Percentiles rank a stretch among this genome's conserved stretches.
Evolutionary conservation across 768 basidiomycete genomes (phyloP).

Genomic region (Clathrus columnatus): DNA sequence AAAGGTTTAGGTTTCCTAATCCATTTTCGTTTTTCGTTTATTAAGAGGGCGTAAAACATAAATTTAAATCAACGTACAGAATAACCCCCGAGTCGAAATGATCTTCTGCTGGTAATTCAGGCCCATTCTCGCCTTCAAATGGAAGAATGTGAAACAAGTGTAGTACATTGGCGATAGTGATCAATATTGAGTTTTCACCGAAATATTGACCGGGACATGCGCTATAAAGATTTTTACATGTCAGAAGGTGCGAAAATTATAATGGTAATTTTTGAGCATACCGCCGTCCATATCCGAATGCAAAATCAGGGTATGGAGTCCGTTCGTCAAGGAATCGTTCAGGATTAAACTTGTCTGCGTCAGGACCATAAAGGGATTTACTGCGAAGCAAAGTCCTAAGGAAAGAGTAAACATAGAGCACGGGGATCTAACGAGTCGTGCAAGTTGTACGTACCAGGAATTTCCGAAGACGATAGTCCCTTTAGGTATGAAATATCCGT

Average conservation of each 20-base stretch:
- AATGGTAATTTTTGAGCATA: too few relatives aligned
- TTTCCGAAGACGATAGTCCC: too few relatives aligned
- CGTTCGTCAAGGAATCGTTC: background rate
- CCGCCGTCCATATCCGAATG: background rate
- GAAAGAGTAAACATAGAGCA: too few relatives aligned
- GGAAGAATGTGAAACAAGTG: background rate
- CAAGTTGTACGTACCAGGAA: too few relatives aligned
- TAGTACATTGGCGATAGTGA: background rate
- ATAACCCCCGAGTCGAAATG: background rate
- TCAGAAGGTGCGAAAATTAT: background rate
- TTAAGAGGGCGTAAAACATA: too few relatives aligned
- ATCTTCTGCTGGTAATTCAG: background rate
- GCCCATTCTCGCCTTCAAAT: background rate
- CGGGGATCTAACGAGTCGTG: too few relatives aligned
- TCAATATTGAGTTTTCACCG: background rate
- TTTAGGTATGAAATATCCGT: background rate
- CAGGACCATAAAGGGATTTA: background rate
- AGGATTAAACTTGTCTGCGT: background rate
- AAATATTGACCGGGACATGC: background rate
- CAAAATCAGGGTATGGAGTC: background rate
- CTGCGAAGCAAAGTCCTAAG: too few relatives aligned
- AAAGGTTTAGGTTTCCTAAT: too few relatives aligned
- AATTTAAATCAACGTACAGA: too few relatives aligned
- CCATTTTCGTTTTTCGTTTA: too few relatives aligned
- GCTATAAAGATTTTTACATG: background rate